Percentiles rank a stretch among this genome's conserved stretches.
Evolutionary conservation across 2,329 filamentous ascomycete genomes (phyloP).

Genomic region (Trichoderma atrobrunneum): DNA sequence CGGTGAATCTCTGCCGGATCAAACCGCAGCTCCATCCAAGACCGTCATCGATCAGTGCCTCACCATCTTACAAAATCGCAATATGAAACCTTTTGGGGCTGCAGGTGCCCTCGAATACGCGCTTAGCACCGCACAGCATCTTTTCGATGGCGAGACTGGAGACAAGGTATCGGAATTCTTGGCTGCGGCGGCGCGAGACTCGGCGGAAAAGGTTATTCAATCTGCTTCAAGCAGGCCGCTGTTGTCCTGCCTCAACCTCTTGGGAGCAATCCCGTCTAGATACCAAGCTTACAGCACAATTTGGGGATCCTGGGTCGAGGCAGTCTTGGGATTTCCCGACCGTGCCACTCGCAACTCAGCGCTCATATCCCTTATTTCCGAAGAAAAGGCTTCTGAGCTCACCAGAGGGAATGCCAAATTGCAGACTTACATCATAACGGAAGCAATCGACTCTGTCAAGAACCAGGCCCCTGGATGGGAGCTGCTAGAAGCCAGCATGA

Average conservation of each 20-base stretch:
- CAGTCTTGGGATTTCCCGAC: conserved; percentile 37
- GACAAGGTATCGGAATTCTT: conserved; percentile 44
- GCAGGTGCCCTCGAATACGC: conserved; percentile 45
- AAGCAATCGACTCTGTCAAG: conserved; percentile 39
- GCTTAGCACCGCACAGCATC: conserved; percentile 37
- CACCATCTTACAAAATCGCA: conserved; percentile 46
- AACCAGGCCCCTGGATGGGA: conserved; percentile 39
- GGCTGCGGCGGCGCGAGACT: conserved; percentile 49
- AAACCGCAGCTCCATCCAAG: conserved; percentile 31
- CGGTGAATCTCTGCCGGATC: conserved; percentile 27
- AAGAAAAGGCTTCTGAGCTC: conserved; percentile 38
- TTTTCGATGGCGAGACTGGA: conserved; percentile 38
- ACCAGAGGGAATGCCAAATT: conserved; percentile 40
- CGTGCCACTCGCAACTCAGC: conserved; percentile 29
- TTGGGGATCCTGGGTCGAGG: conserved; percentile 46
- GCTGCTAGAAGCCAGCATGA: conserved; percentile 48
- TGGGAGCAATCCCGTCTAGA: conserved; percentile 45
- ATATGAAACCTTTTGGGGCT: conserved; percentile 57
- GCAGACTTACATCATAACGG: conserved; percentile 47
- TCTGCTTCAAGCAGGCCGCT: conserved; percentile 69
- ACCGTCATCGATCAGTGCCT: conserved; percentile 36
- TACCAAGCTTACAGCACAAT: conserved; percentile 38
- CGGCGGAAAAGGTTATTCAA: conserved; percentile 57
- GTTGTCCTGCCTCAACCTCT: conserved; percentile 60
- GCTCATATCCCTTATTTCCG: conserved; percentile 48